Conservation (phyloP, 75 land plant genomes). For the Cupressus sempervirens region DNA sequence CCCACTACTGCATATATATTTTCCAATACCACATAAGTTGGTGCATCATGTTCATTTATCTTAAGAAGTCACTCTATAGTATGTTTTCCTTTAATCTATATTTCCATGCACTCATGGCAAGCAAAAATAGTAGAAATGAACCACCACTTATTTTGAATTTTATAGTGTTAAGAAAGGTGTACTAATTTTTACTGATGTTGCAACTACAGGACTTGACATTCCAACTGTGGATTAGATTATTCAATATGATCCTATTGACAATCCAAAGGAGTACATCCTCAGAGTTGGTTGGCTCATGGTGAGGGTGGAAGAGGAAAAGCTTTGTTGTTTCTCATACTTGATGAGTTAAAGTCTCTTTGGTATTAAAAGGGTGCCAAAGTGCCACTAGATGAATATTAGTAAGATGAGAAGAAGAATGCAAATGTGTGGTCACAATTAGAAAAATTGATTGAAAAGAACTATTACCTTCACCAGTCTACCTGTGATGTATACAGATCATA, state of each 20-base stretch:
- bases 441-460: slow-evolving; percentile 72
- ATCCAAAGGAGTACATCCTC: slow-evolving; percentile 93
- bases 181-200: too few relatives aligned
- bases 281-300: slow-evolving; percentile 97
- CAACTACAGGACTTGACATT: too few relatives aligned
- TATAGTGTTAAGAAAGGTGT: too few relatives aligned
- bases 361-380: slow-evolving; percentile 94
- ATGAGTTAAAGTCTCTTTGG: slow-evolving; percentile 75
- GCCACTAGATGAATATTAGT: slow-evolving; percentile 84
- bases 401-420: slow-evolving; percentile 64
- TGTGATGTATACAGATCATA: slow-evolving; percentile 90
- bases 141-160: too few relatives aligned
- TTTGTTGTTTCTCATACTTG: slow-evolving; percentile 76
- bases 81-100: not conserved
- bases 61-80: slow-evolving; percentile 17
- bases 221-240: slow-evolving; percentile 99
- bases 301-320: slow-evolving; percentile 86
- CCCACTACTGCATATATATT: slow-evolving; percentile 16
- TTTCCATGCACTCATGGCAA: slow-evolving; percentile 18
- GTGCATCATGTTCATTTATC: slow-evolving; percentile 11
- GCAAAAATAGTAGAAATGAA: too few relatives aligned
- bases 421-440: slow-evolving; percentile 87
- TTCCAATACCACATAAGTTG: slow-evolving; percentile 19
- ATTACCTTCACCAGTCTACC: slow-evolving; percentile 82
- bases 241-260: slow-evolving; percentile 96